Conservation (phyloP, 768 basidiomycete species). For the Sistotremastrum niveocremeum region DNA sequence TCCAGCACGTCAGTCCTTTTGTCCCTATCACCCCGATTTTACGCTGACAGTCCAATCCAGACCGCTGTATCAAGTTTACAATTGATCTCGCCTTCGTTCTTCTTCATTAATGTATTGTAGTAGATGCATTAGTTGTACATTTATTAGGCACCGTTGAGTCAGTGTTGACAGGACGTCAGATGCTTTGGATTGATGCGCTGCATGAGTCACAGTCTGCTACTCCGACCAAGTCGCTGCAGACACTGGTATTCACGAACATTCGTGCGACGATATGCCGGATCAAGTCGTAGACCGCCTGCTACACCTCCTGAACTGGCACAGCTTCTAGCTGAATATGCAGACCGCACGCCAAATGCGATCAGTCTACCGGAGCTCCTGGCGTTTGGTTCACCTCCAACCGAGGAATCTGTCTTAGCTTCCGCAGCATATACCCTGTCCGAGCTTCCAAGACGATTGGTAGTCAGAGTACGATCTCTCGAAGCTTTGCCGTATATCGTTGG, state of each 20-base stretch:
- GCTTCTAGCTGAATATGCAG: slow-evolving; percentile 48
- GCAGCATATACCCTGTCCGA: slow-evolving; percentile 62
- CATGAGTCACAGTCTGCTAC: too few species aligned
- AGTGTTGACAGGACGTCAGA: too few species aligned
- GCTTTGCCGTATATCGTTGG: slow-evolving; percentile 78
- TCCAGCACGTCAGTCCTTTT: slow-evolving; percentile 70
- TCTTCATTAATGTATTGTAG: slow-evolving; percentile 1
- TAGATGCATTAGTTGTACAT: neutral
- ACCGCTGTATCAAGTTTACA: slow-evolving; percentile 88
- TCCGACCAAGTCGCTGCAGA: too few species aligned
- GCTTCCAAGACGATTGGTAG: slow-evolving; percentile 64
- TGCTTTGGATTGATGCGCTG: too few species aligned
- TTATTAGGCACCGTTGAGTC: too few species aligned
- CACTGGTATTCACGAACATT: slow-evolving; percentile 27
- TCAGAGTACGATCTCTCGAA: slow-evolving; percentile 61
- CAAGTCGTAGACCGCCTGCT: slow-evolving; percentile 6
- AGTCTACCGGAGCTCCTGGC: slow-evolving; percentile 63
- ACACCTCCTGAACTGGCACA: slow-evolving; percentile 39
- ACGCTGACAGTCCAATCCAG: slow-evolving; percentile 23
- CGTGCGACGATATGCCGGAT: slow-evolving; percentile 12
- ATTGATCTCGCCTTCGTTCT: slow-evolving; percentile 32
- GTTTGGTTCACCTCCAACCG: slow-evolving; percentile 59
- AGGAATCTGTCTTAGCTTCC: slow-evolving; percentile 60
- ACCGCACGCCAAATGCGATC: slow-evolving; percentile 51
- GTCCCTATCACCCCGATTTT: slow-evolving; percentile 1